phyloP scores from a whole-genome alignment of 208 protist species.

The Wallacemonas sp. region DNA sequence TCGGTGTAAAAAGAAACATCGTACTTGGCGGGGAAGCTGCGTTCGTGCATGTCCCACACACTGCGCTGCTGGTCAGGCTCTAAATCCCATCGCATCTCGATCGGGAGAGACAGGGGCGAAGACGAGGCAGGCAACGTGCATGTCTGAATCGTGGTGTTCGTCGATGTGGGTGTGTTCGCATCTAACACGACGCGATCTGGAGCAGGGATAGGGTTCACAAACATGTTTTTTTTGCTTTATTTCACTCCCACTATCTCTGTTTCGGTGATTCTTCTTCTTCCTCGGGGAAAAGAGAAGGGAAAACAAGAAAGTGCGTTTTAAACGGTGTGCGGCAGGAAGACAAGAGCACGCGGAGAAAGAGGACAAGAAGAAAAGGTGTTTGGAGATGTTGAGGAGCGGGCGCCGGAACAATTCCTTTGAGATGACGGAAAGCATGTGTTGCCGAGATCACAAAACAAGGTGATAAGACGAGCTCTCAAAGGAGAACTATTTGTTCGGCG shows the following conservation, averaged over 20 bases:
- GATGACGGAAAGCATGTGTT: too few species aligned
- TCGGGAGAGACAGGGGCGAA: neutral
- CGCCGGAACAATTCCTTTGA: too few species aligned
- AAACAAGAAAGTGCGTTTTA: neutral
- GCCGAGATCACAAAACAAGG: too few species aligned
- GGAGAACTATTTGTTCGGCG: too few species aligned
- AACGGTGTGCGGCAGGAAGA: too few species aligned
- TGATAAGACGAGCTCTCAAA: too few species aligned
- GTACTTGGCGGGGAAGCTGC: conserved; percentile 64
- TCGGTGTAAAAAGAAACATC: conserved; percentile 49
- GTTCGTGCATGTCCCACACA: conserved; percentile 54
- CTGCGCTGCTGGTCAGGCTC: conserved; percentile 32
- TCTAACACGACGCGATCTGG: neutral
- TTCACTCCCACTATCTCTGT: neutral
- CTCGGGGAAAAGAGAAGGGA: neutral
- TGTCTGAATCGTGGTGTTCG: neutral
- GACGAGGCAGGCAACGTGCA: neutral
- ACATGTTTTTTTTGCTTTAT: too few species aligned
- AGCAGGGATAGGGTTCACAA: neutral
- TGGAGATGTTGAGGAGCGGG: too few species aligned
- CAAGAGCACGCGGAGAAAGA: conserved; percentile 9
- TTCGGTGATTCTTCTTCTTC: neutral
- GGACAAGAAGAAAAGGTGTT: neutral
- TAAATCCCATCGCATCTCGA: conserved; percentile 74
- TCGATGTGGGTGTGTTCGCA: neutral